Conservation (phyloP, 805 yeast species). For the Maudiozyma bulderi region DNA sequence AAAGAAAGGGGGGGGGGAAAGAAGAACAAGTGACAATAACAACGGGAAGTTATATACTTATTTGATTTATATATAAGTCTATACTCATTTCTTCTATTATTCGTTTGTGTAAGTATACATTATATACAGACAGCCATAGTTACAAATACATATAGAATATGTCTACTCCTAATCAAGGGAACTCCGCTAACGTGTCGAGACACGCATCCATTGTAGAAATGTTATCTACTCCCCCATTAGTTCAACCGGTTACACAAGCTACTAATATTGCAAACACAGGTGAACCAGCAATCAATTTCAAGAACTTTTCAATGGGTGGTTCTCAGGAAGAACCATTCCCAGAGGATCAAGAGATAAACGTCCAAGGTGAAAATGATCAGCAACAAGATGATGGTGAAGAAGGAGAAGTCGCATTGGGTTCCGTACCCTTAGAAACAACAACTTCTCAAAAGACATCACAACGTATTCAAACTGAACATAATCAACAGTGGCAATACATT, state of each 20-base stretch:
- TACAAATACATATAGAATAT: background rate
- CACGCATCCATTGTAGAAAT: conserved; percentile 67
- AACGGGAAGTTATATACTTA: background rate
- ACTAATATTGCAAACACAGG: background rate
- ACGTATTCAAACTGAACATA: conserved; percentile 16
- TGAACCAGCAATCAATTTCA: background rate
- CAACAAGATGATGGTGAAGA: background rate
- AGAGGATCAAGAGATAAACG: background rate
- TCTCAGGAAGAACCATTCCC: background rate
- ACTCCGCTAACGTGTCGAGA: conserved; percentile 24
- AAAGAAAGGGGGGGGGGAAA: background rate
- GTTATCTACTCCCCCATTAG: conserved; percentile 65
- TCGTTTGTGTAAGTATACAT: background rate
- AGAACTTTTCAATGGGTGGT: conserved; percentile 1
- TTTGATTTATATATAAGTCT: background rate
- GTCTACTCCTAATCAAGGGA: background rate
- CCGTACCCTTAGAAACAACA: conserved; percentile 12
- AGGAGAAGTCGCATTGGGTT: background rate
- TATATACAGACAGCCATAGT: background rate
- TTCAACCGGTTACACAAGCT: background rate
- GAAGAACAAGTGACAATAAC: background rate
- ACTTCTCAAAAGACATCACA: conserved; percentile 6
- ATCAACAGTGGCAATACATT: conserved; percentile 59
- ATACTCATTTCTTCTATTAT: background rate
- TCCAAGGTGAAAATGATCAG: background rate